phyloP scores from a whole-genome alignment of 1,139 yeast genomes.

The Candida tunisiensis region DNA sequence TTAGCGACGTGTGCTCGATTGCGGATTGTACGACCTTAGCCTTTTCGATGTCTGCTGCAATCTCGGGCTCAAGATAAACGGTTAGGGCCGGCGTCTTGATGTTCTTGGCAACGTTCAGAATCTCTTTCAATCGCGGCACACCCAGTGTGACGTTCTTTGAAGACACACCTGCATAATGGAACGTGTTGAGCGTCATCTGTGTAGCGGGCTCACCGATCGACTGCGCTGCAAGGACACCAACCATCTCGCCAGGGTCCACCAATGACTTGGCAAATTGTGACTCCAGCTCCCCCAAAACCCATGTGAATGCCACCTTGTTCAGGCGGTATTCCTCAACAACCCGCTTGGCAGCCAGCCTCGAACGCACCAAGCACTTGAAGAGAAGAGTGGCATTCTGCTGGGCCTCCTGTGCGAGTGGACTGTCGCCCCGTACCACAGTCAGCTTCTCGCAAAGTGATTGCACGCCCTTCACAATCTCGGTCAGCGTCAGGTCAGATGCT shows the following conservation, averaged over 20 bases:
- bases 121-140: conserved; percentile 99
- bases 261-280: conserved; percentile 84
- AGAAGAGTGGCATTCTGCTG: conserved; percentile 83
- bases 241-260: conserved; percentile 99
- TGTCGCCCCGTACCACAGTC: conserved; percentile 69
- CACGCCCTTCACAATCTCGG: conserved; percentile 67
- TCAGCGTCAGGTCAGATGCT: conserved; percentile 78
- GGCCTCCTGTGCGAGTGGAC: conserved; percentile 61
- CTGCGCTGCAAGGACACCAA: conserved; percentile 98
- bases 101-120: conserved; percentile 93
- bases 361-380: conserved; percentile 83
- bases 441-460: conserved; percentile 48
- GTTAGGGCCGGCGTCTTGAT: conserved; percentile 98
- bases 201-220: conserved; percentile 99
- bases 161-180: conserved; percentile 99
- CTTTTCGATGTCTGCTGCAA: conserved; percentile 76
- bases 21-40: conserved; percentile 95
- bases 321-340: conserved; percentile 82
- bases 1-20: conserved; percentile 88
- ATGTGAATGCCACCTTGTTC: conserved; percentile 75
- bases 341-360: conserved; percentile 82
- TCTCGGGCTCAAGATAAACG: conserved; percentile 66
- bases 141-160: conserved; percentile 98
- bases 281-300: conserved; percentile 92
- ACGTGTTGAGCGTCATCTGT: conserved; percentile 96